Conservation (phyloP, 306 rosid species). For the Aeschynomene evenia region DNA sequence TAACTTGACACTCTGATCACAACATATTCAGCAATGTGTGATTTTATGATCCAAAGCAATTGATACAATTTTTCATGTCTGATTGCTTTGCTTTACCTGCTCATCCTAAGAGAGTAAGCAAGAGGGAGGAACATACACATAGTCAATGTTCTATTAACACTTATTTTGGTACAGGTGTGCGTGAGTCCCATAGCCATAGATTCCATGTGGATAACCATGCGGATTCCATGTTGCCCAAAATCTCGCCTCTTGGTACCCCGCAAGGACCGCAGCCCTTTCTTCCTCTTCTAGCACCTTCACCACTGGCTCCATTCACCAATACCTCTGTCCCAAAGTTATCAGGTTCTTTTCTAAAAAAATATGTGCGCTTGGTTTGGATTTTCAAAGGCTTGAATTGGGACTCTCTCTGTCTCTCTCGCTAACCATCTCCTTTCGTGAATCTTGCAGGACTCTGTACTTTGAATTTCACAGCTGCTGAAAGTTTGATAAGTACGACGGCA, state of each 20-base stretch:
- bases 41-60: neutral
- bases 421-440: neutral
- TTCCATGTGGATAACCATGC: conserved; percentile 30
- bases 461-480: conserved; percentile 74
- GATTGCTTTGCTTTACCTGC: conserved; percentile 7
- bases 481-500: conserved; percentile 74
- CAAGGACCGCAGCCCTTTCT: conserved; percentile 78
- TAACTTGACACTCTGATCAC: neutral
- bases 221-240: conserved; percentile 53
- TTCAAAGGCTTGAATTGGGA: conserved; percentile 4
- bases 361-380: conserved; percentile 10
- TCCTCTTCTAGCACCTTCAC: conserved; percentile 95
- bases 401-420: conserved; percentile 17
- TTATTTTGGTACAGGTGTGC: conserved; percentile 50
- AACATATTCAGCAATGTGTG: neutral
- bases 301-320: conserved; percentile 80
- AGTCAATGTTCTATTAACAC: conserved; percentile 5
- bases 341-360: conserved; percentile 50
- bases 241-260: conserved; percentile 70
- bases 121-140: neutral
- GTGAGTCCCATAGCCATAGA: conserved; percentile 41
- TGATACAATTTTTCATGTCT: neutral
- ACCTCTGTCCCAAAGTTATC: conserved; percentile 72
- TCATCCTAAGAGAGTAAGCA: neutral
- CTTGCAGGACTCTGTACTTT: conserved; percentile 70